Evolutionary conservation across 805 yeast species (phyloP).

Genomic region (Saccharomycopsis babjevae): DNA sequence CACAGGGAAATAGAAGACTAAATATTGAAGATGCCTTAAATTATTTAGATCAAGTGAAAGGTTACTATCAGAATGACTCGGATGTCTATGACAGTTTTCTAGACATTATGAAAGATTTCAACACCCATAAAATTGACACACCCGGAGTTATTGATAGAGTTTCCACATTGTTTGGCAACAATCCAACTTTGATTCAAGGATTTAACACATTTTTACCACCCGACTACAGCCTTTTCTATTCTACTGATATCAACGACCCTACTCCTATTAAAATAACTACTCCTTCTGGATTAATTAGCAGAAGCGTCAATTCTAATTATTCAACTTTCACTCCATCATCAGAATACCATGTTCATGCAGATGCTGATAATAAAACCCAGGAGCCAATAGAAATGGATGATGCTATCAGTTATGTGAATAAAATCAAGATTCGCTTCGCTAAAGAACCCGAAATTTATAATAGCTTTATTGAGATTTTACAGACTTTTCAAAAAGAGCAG

Average conservation of each 20-base stretch:
- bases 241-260: constrained; percentile 79
- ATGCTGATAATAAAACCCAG: constrained; percentile 9
- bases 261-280: constrained; percentile 91
- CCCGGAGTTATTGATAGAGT: constrained; percentile 98
- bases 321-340: constrained; percentile 2
- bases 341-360: background rate
- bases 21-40: constrained; percentile 95
- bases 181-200: constrained; percentile 89
- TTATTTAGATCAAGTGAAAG: constrained; percentile 90
- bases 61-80: constrained; percentile 84
- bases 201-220: constrained; percentile 96
- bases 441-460: constrained; percentile 94
- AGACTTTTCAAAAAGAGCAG: constrained; percentile 93
- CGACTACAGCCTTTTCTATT: constrained; percentile 89
- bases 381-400: constrained; percentile 79
- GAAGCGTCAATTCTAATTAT: constrained; percentile 5
- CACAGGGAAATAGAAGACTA: constrained; percentile 24
- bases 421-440: constrained; percentile 87
- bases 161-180: constrained; percentile 82
- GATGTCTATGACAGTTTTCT: constrained; percentile 93
- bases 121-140: constrained; percentile 90
- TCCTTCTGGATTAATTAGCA: constrained; percentile 72
- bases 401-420: constrained; percentile 92
- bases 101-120: constrained; percentile 98
- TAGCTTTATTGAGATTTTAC: constrained; percentile 86